These are phyloP conservation scores for Halophytophthora polymorphica DNA, from an alignment of 352 stramenopile species.

Conservation along the genomic window DNA sequence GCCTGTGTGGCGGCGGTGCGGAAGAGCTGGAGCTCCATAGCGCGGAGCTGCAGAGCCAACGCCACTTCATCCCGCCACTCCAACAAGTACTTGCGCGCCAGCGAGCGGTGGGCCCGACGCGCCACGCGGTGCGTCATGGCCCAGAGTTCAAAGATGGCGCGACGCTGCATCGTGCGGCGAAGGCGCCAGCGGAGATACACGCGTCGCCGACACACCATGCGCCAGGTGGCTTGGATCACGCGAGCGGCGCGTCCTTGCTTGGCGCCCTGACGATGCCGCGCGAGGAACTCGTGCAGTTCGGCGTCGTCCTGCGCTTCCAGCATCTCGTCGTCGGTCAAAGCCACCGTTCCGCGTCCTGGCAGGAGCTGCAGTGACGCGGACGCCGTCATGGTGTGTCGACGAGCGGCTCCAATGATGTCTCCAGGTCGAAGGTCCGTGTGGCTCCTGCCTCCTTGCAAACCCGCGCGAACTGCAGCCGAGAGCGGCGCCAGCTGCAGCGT, in stretches of 20 bases:
- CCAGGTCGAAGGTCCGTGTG: conserved; percentile 1
- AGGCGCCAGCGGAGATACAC: conserved; percentile 47
- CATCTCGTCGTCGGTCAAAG: conserved; percentile 14
- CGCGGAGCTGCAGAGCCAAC: conserved; percentile 39
- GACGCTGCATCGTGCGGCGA: conserved; percentile 23
- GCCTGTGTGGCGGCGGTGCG: conserved; percentile 44
- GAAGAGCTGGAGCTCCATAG: conserved; percentile 65
- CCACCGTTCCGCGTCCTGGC: neutral
- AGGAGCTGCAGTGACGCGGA: conserved; percentile 19
- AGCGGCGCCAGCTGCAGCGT: conserved; percentile 14
- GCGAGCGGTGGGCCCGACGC: conserved; percentile 23
- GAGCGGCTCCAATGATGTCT: neutral
- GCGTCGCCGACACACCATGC: conserved; percentile 38
- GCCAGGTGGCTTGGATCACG: conserved; percentile 55
- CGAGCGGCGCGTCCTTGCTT: conserved; percentile 25
- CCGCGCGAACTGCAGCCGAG: conserved; percentile 1
- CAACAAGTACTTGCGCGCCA: conserved; percentile 37
- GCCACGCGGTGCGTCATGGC: conserved; percentile 37
- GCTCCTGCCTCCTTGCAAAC: conserved; percentile 13
- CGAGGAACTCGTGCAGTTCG: conserved; percentile 19
- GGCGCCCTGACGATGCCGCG: conserved; percentile 11
- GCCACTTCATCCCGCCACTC: conserved; percentile 49
- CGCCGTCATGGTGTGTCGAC: conserved; percentile 3
- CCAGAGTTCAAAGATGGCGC: conserved; percentile 51
- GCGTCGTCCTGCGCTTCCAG: conserved; percentile 22